phyloP scores from a whole-genome alignment of 441 rosid species.

The Brassica balearica region DNA sequence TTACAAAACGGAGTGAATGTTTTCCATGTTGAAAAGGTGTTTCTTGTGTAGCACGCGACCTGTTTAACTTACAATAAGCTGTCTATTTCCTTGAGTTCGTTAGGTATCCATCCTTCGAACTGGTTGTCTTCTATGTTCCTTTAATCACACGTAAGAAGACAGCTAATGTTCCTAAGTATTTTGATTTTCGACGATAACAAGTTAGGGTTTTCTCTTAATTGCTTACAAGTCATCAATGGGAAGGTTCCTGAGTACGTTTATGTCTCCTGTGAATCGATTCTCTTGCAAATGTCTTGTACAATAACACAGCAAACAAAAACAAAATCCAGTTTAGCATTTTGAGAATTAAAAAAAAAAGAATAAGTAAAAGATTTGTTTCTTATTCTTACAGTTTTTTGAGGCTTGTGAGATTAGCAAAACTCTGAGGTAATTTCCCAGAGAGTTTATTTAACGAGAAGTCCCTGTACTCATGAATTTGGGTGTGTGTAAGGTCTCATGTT shows the following conservation, averaged over 20 bases:
- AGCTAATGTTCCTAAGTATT: not conserved
- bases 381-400: slow-evolving; percentile 65
- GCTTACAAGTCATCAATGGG: slow-evolving; percentile 81
- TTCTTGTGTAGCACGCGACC: slow-evolving; percentile 5
- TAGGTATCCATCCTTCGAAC: slow-evolving; percentile 92
- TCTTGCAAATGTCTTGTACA: slow-evolving; percentile 70
- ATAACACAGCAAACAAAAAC: slow-evolving; percentile 22
- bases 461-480: slow-evolving; percentile 45
- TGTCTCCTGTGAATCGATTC: slow-evolving; percentile 71
- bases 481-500: slow-evolving; percentile 31
- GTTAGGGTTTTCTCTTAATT: not conserved
- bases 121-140: slow-evolving; percentile 78
- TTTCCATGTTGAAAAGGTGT: not conserved
- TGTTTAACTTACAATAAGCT: slow-evolving; percentile 63
- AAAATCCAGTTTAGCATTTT: not conserved
- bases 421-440: slow-evolving; percentile 71
- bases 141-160: slow-evolving; percentile 31
- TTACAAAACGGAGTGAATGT: slow-evolving; percentile 43
- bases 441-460: slow-evolving; percentile 77
- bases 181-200: not conserved
- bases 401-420: slow-evolving; percentile 67
- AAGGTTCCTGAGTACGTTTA: slow-evolving; percentile 72
- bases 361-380: not conserved
- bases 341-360: not conserved
- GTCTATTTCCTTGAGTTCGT: slow-evolving; percentile 61